A percentile compares a stretch with the other conserved stretches of the same genome.
Conservation (phyloP, 257 asterid genomes). For the Prunella vulgaris region DNA sequence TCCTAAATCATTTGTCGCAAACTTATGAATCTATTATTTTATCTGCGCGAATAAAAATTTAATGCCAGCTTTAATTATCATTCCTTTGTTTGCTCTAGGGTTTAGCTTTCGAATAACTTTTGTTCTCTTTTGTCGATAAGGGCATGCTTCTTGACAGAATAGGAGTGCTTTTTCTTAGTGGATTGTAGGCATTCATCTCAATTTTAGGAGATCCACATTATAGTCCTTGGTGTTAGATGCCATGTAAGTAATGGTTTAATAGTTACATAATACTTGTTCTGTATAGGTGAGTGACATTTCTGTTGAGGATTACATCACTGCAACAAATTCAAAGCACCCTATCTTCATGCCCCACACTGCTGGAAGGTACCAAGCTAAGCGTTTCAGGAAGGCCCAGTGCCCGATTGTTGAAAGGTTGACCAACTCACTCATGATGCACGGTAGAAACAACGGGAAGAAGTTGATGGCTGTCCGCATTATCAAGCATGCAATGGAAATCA, state of each 20-base stretch:
- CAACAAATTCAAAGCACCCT: slow-evolving; percentile 69
- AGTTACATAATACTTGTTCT: not conserved
- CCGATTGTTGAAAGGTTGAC: slow-evolving; percentile 74
- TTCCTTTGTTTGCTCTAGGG: not conserved
- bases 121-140: too few relatives aligned
- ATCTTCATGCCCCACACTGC: slow-evolving; percentile 77
- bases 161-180: not conserved
- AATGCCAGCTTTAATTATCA: not conserved
- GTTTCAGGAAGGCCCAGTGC: slow-evolving; percentile 90
- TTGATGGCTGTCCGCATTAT: slow-evolving; percentile 76
- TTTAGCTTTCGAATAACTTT: too few relatives aligned
- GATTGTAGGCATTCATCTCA: not conserved
- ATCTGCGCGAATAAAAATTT: not conserved
- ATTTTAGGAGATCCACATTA: not conserved
- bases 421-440: slow-evolving; percentile 90
- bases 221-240: not conserved
- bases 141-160: too few relatives aligned
- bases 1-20: not conserved
- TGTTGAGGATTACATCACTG: slow-evolving; percentile 83
- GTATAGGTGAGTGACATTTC: slow-evolving; percentile 61
- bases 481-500: slow-evolving; percentile 89
- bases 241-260: not conserved
- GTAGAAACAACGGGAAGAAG: slow-evolving; percentile 89
- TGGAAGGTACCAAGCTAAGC: slow-evolving; percentile 74
- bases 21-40: too few relatives aligned